These are phyloP conservation scores for Orbilia brochopaga DNA, from an alignment of 2,329 filamentous ascomycete genomes.

Conservation along the genomic window DNA sequence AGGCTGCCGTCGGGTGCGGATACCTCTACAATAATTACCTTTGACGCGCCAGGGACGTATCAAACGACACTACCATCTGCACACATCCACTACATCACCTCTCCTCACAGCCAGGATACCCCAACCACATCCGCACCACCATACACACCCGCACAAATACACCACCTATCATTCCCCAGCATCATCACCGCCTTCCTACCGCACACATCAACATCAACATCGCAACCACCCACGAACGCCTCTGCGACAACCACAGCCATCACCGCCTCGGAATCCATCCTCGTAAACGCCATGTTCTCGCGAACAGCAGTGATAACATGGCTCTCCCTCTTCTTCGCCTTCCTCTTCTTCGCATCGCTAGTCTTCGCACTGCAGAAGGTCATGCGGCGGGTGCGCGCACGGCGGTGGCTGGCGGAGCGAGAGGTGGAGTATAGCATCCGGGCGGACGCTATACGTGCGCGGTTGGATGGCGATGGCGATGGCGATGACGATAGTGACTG, in stretches of 20 bases:
- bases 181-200: background rate
- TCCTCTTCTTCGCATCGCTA: constrained; percentile 13
- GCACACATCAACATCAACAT: background rate
- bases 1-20: too few relatives aligned
- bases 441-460: too few relatives aligned
- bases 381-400: constrained; percentile 27
- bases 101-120: too few relatives aligned
- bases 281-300: constrained; percentile 33
- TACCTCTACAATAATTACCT: too few relatives aligned
- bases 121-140: constrained; percentile 10
- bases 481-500: background rate
- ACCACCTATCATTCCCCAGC: too few relatives aligned
- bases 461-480: background rate
- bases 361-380: constrained; percentile 33
- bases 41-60: too few relatives aligned
- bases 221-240: too few relatives aligned
- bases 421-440: too few relatives aligned
- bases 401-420: too few relatives aligned
- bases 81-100: too few relatives aligned
- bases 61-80: too few relatives aligned
- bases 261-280: constrained; percentile 6
- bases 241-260: too few relatives aligned
- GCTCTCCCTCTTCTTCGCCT: constrained; percentile 18
- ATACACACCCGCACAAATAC: background rate
- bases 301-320: constrained; percentile 30